Percentiles rank a stretch among this genome's conserved stretches.
Conservation (phyloP, 352 stramenopile genomes). For the Phytopythium oedochilum region DNA sequence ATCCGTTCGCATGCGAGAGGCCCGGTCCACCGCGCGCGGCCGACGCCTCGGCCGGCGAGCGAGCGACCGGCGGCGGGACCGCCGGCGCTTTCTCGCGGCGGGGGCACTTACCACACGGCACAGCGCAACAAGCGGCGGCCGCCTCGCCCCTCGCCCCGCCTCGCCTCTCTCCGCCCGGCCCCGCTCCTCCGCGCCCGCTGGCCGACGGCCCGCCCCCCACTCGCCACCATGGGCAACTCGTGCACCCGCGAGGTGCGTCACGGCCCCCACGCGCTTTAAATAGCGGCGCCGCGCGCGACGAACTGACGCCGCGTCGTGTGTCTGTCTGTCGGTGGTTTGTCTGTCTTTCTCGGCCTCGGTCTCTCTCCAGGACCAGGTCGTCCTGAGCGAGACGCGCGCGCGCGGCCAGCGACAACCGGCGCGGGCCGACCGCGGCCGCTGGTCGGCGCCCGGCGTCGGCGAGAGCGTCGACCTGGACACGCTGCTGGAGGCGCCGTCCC, state of each 20-base stretch:
- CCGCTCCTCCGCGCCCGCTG: neutral
- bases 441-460: constrained; percentile 56
- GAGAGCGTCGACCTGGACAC: constrained; percentile 80
- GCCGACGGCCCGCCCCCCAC: neutral
- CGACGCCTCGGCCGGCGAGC: neutral
- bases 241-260: constrained; percentile 51
- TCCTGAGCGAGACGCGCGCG: constrained; percentile 47
- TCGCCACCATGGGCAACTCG: constrained; percentile 45
- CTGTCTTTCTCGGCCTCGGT: neutral
- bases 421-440: constrained; percentile 47
- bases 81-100: no score
- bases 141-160: neutral
- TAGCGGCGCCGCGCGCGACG: neutral
- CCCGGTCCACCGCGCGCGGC: no score
- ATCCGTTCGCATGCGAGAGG: no score
- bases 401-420: constrained; percentile 31
- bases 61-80: neutral
- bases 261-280: neutral
- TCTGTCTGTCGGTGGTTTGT: neutral
- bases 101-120: neutral
- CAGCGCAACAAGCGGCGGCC: neutral
- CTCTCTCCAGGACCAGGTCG: constrained; percentile 51
- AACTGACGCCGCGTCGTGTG: neutral
- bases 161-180: neutral
- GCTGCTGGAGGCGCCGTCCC: constrained; percentile 68